Evolutionary conservation across 225 moss, liverwort and hornwort genomes (phyloP).

Genomic region (Antitrichia curtipendula): DNA sequence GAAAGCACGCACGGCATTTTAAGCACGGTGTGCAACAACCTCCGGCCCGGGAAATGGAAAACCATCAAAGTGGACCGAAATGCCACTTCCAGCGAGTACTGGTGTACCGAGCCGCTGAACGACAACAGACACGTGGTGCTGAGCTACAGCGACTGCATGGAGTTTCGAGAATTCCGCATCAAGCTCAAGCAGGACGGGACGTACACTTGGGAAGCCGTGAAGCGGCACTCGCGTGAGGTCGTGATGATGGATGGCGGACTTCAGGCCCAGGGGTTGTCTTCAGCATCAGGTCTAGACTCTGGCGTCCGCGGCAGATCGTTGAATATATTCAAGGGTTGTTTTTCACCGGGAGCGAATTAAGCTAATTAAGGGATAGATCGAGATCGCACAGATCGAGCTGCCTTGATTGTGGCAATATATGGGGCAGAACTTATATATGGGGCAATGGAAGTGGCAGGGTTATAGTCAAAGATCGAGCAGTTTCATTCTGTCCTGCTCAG

Average conservation of each 20-base stretch:
- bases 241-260: neutral
- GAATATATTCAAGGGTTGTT: too few relatives aligned
- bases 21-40: neutral
- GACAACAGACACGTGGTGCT: neutral
- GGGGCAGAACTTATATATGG: too few relatives aligned
- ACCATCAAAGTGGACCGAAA: neutral
- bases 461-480: too few relatives aligned
- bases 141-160: neutral
- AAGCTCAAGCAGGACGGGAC: neutral
- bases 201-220: neutral
- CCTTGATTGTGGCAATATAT: too few relatives aligned
- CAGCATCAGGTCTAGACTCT: neutral
- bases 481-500: too few relatives aligned
- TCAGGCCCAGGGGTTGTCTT: neutral
- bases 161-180: neutral
- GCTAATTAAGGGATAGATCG: too few relatives aligned
- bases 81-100: neutral
- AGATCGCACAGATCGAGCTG: too few relatives aligned
- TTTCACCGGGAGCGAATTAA: too few relatives aligned
- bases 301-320: too few relatives aligned
- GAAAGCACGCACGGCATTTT: neutral
- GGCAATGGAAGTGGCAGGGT: too few relatives aligned
- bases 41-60: accelerated
- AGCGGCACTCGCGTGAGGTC: neutral
- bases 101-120: neutral